These are phyloP conservation scores for Exophiala oligosperma DNA, from an alignment of 2,329 filamentous ascomycete genomes.

Conservation along the genomic window DNA sequence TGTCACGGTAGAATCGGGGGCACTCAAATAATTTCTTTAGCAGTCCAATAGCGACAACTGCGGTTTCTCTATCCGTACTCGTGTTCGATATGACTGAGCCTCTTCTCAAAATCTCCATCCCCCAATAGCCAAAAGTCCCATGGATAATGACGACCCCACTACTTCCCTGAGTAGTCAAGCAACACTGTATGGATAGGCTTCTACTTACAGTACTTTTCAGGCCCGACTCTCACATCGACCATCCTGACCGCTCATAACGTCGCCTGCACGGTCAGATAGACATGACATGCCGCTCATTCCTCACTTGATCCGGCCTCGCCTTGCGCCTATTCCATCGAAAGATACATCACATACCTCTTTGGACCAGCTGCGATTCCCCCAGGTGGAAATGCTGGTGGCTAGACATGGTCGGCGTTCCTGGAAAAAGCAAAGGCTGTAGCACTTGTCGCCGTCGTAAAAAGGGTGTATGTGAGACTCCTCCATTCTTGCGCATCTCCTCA, in stretches of 20 bases:
- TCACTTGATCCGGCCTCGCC: neutral
- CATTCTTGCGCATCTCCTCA: neutral
- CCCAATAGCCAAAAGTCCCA: too few relatives aligned
- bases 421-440: constrained; percentile 65
- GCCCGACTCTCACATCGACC: neutral
- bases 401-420: constrained; percentile 61
- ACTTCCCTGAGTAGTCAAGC: too few relatives aligned
- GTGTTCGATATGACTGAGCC: too few relatives aligned
- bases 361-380: neutral
- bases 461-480: constrained; percentile 47
- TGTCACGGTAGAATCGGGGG: too few relatives aligned
- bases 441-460: constrained; percentile 61
- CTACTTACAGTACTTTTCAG: neutral
- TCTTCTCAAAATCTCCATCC: too few relatives aligned
- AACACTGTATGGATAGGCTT: too few relatives aligned
- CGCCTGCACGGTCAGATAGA: neutral
- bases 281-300: constrained; percentile 7
- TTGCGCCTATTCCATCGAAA: neutral
- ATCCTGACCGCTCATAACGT: too few relatives aligned
- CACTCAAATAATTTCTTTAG: too few relatives aligned
- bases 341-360: neutral
- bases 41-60: too few relatives aligned
- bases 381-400: constrained; percentile 6
- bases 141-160: too few relatives aligned
- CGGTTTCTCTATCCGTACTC: too few relatives aligned